Conservation (phyloP, 495 filamentous ascomycete genomes). For the Ascodesmis nigricans region DNA sequence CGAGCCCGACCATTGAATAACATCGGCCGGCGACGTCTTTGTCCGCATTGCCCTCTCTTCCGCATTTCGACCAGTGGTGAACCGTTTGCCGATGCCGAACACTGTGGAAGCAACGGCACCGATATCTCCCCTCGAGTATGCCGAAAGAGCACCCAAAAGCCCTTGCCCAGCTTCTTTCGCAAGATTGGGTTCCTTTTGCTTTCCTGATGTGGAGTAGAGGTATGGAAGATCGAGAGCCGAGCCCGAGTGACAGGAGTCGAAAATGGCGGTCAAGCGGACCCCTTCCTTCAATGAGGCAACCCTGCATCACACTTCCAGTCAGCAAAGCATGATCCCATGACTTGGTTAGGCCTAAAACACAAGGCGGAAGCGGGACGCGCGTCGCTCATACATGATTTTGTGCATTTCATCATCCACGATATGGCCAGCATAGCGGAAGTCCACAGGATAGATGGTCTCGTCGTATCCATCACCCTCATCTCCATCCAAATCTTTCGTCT, state of each 20-base stretch:
- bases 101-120: constrained; percentile 59
- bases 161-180: constrained; percentile 95
- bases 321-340: neutral
- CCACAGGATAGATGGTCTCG: constrained; percentile 94
- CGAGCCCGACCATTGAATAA: constrained; percentile 92
- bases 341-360: neutral
- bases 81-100: constrained; percentile 82
- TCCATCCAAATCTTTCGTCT: constrained; percentile 80
- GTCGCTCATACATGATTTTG: constrained; percentile 47
- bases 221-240: constrained; percentile 91
- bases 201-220: constrained; percentile 69
- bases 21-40: constrained; percentile 86
- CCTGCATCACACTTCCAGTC: constrained; percentile 10
- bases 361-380: neutral
- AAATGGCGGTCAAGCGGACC: constrained; percentile 87
- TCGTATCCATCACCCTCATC: constrained; percentile 38
- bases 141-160: constrained; percentile 66
- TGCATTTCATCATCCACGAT: constrained; percentile 99
- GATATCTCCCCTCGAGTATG: constrained; percentile 78
- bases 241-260: constrained; percentile 98
- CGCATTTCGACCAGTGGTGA: constrained; percentile 59
- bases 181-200: constrained; percentile 94
- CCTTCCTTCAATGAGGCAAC: constrained; percentile 59
- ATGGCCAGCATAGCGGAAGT: constrained; percentile 74
- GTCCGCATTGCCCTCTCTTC: constrained; percentile 61